Evolutionary conservation across 179 eudicot species (phyloP).

Genomic region (Drosera spatulata): DNA sequence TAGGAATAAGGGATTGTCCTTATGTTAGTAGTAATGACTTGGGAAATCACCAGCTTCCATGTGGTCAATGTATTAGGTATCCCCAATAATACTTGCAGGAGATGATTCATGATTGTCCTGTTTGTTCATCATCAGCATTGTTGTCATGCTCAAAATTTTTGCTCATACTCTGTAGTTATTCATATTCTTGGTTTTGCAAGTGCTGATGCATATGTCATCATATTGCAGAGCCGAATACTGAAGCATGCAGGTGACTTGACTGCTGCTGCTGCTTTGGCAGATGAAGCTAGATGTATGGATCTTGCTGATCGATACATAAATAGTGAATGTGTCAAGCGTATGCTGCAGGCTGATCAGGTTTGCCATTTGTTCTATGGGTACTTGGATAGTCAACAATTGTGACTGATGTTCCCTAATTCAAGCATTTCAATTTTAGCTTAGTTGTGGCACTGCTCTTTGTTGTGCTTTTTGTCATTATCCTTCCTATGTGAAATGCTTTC

Average conservation of each 20-base stretch:
- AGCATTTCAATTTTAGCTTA: neutral
- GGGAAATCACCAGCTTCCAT: too few relatives aligned
- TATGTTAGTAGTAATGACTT: too few relatives aligned
- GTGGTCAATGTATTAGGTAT: too few relatives aligned
- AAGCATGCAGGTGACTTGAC: slow-evolving; percentile 94
- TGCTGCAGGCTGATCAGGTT: slow-evolving; percentile 99
- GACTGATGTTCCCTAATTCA: neutral
- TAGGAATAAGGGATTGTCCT: too few relatives aligned
- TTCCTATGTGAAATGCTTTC: neutral
- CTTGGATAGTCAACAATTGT: neutral
- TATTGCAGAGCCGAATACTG: slow-evolving; percentile 71
- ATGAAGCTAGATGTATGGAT: slow-evolving; percentile 99
- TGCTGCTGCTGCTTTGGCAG: slow-evolving; percentile 99
- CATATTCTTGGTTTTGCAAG: neutral
- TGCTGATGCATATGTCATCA: neutral
- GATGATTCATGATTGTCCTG: too few relatives aligned
- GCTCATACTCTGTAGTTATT: neutral
- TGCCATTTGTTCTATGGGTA: slow-evolving; percentile 1
- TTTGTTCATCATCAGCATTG: neutral
- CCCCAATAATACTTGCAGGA: too few relatives aligned
- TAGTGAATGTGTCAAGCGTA: slow-evolving; percentile 95
- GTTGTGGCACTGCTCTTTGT: neutral
- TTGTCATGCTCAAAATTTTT: neutral
- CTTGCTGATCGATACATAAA: slow-evolving; percentile 98
- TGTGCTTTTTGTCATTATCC: slow-evolving; percentile 4